Base-by-base conservation (phyloP, 1,284 basidiomycete species). In the Phylloporus sp. region DNA sequence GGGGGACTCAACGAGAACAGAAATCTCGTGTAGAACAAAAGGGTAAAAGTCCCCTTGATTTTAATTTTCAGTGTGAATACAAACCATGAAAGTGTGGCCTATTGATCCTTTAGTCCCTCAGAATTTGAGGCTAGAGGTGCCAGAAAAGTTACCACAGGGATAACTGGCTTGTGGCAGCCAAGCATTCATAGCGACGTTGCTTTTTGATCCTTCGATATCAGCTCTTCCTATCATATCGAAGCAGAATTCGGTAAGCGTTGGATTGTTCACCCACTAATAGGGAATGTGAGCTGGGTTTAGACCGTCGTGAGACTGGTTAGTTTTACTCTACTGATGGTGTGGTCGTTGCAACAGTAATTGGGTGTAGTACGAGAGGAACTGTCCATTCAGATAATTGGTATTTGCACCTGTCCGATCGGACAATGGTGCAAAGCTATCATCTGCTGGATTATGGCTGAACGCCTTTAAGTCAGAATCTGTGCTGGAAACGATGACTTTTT, bases 11-110 rank as follows among this genome's bases (percentile, higher is more conserved):
- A 80, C 73, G 84, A 84, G 61, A 60, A 65, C 64, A 65, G 64
- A 65, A 65, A 84, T 82, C 82, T 83, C 81, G 73, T 80, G 81
- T 85, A 79, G 83, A 85, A 82, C 81, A 84, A 84, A 65, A 64
- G 63, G 63, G 60, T 59, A 64, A 58, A 58, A 32, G 49, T 52
- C 39, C 39, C 39, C 57, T 58, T 58, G 49, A 58, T 58, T 52
- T 52, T 11, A 39, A 52, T 58, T 52, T 58, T 58, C 49, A 58
- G 57, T 58, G 57, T 58, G 49, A 58, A 58, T 58, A 51, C 57
- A 12, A 58, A 58, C 57, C 57, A 51, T 51, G 57, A 58, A 58
- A 58, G 57, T 51, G 57, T 58, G 58, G 58, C 58, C 58, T 59
- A 57, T 57, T 34, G n/a, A 57, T 57, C 56, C 56, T 57, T 57